Evolutionary conservation across 2,329 filamentous ascomycete species (phyloP), one percentile per base, ranked within the genome.

Genomic region (Ciborinia camelliae): DNA sequence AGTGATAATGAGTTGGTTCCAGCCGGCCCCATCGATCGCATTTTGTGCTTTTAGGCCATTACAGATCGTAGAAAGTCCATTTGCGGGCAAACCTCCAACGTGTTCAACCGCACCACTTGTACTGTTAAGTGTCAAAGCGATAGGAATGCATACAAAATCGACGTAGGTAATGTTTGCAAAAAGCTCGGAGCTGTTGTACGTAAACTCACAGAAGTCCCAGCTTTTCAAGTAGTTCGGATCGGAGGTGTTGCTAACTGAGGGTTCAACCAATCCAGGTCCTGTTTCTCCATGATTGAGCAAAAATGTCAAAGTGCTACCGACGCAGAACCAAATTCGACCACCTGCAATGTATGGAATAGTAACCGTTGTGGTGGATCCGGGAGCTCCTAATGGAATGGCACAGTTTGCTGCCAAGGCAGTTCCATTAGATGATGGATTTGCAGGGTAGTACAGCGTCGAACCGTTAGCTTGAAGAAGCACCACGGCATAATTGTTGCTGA

Each of bases 151-250:
- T 66, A 91, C 83, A 76, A 92, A 92, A 78, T 92, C 90, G 66
- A 92, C 90, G 73, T 89, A 88, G 66, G 82, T 86, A 69, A 92
- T 86, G 70, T 90, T 90, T 71, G 83, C 85, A 72, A 84, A 90
- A 7, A 90, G 76, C 75, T 90, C 80, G 26, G 75, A 71, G 41
- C 75, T 71, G 75, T 89, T 89, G 76, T 82, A 88, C 15, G 86
- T 88, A 70, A 90, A 86, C 75, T 90, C 88, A 77, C 82, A 85
- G 73, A 90, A 90, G 43, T 81, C 83, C 87, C 87, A 90, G 66
- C 79, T 76, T 48, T 83, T 76, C 45, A 82, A 77, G 73, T 86
- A 86, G 75, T 89, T 90, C 1, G 81, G 76, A 71, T 90, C 88
- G 0, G 80, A 74, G 0, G 80, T 74, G 75, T 92, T 92, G 45